Conservation (phyloP, 129 eudicot species). For the Mikania micrantha region DNA sequence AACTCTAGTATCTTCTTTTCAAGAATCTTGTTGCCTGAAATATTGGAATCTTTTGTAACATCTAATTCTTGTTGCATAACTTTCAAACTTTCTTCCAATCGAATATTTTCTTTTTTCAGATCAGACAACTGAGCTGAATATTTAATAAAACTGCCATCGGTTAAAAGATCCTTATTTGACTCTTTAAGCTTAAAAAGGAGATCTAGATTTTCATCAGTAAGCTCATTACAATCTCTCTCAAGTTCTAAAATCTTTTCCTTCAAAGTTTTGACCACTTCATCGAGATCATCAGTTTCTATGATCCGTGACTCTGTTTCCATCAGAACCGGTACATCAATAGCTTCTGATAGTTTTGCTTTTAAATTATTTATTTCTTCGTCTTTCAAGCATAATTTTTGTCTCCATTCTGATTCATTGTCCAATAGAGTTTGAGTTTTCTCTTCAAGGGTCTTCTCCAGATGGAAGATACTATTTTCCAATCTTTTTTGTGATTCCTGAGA, state of each 20-base stretch:
- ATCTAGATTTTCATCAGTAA: slow-evolving; percentile 60
- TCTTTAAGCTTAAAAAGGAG: slow-evolving; percentile 49
- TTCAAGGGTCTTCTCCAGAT: slow-evolving; percentile 32
- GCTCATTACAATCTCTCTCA: slow-evolving; percentile 56
- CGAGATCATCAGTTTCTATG: slow-evolving; percentile 26
- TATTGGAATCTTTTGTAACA: slow-evolving; percentile 26
- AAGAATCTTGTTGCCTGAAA: slow-evolving; percentile 28
- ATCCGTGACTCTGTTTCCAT: slow-evolving; percentile 24
- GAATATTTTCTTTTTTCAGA: slow-evolving; percentile 27
- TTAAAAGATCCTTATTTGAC: slow-evolving; percentile 23
- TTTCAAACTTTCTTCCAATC: slow-evolving; percentile 36
- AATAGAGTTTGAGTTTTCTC: slow-evolving; percentile 35
- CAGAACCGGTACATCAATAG: slow-evolving; percentile 15
- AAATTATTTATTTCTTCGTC: slow-evolving; percentile 39
- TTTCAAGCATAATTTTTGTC: slow-evolving; percentile 25
- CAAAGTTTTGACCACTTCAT: slow-evolving; percentile 28
- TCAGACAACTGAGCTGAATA: slow-evolving; percentile 39
- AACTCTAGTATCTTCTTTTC: slow-evolving; percentile 41
- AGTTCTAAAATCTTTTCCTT: slow-evolving; percentile 49
- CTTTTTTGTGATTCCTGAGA: slow-evolving; percentile 35
- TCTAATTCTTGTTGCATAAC: slow-evolving; percentile 33
- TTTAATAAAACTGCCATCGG: slow-evolving; percentile 14
- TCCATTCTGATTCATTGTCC: slow-evolving; percentile 43
- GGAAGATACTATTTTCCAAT: slow-evolving; percentile 25
- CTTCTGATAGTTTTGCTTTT: slow-evolving; percentile 41